Percentiles rank a stretch among this genome's conserved stretches.
phyloP scores from a whole-genome alignment of 306 rosid genomes.

The Gastrolobium villosum region DNA sequence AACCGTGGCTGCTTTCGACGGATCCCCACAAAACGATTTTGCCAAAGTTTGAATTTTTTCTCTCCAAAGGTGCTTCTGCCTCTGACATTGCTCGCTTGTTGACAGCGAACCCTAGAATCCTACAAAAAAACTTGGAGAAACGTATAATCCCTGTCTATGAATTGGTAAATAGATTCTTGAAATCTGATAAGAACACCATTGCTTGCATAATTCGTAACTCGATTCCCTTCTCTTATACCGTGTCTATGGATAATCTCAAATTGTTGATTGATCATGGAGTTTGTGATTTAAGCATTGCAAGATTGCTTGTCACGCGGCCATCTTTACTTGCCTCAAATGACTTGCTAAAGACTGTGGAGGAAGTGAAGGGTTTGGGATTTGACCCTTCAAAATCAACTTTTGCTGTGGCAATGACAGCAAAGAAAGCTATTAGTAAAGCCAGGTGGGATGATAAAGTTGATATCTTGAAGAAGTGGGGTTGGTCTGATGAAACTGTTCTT shows the following conservation, averaged over 20 bases:
- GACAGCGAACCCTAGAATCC: background rate
- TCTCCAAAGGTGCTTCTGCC: slow-evolving; percentile 41
- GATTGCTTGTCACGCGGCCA: background rate
- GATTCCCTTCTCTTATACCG: too few relatives aligned
- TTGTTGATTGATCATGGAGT: slow-evolving; percentile 33
- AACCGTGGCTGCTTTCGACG: background rate
- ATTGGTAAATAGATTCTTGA: slow-evolving; percentile 4
- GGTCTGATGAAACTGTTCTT: slow-evolving; percentile 51
- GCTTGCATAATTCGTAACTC: background rate
- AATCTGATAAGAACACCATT: slow-evolving; percentile 34
- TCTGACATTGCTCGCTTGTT: background rate
- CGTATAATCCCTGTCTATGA: slow-evolving; percentile 25
- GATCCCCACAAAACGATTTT: background rate
- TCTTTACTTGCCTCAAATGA: background rate
- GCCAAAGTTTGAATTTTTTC: slow-evolving; percentile 43
- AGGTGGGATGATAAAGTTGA: slow-evolving; percentile 60
- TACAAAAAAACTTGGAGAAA: background rate
- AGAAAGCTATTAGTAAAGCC: slow-evolving; percentile 25
- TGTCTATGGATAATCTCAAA: background rate
- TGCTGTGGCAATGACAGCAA: slow-evolving; percentile 42
- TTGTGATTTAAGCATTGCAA: background rate
- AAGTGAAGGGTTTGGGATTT: slow-evolving; percentile 64
- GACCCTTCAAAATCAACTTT: slow-evolving; percentile 39
- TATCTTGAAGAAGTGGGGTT: slow-evolving; percentile 69
- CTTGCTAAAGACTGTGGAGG: slow-evolving; percentile 36